phyloP scores from a whole-genome alignment of 2,329 filamentous ascomycete genomes.

The Nemania sp. region DNA sequence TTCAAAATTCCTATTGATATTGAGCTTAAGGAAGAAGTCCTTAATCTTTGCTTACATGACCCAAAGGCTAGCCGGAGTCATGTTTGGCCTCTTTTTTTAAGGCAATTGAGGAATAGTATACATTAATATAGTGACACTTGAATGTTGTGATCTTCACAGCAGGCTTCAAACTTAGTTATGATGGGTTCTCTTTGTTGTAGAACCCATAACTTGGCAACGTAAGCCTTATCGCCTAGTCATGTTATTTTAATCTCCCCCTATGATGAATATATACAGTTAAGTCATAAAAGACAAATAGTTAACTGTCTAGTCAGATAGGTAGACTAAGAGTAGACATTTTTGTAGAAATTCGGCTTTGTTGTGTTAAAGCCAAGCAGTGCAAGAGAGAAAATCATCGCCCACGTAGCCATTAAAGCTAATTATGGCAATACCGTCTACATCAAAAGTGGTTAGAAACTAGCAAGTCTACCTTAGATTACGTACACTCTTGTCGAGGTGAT shows the following conservation, averaged over 20 bases:
- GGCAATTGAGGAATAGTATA: background rate
- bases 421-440: slow-evolving; percentile 56
- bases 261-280: no score
- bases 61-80: background rate
- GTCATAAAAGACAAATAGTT: no score
- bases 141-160: background rate
- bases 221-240: no score
- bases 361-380: no score
- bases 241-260: no score
- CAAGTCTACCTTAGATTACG: slow-evolving; percentile 51
- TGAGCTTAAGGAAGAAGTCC: background rate
- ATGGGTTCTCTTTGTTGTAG: no score
- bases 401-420: slow-evolving; percentile 53
- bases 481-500: slow-evolving; percentile 55
- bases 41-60: background rate
- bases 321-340: no score
- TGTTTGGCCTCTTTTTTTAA: background rate
- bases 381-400: no score
- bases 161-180: background rate
- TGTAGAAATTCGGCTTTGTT: no score
- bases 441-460: slow-evolving; percentile 55
- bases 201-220: no score
- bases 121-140: background rate
- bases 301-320: no score
- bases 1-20: no score